phyloP scores from a whole-genome alignment of 257 asterid genomes.

The Misopates orontium region DNA sequence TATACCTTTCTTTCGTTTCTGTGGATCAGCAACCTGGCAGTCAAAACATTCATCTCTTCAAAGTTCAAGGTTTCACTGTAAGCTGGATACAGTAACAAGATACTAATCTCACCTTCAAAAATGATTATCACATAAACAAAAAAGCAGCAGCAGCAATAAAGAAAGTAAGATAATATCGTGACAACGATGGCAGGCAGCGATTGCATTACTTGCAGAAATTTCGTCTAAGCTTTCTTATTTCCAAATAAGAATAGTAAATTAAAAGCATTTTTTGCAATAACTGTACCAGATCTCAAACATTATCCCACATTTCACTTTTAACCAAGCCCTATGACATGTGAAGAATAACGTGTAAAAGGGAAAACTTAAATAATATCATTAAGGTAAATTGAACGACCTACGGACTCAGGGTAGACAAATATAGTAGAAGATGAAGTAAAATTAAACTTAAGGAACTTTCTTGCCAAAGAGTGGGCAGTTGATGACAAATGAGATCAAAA shows the following conservation, averaged over 20 bases:
- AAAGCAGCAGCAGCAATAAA: slow-evolving; percentile 17
- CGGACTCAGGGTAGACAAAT: neutral
- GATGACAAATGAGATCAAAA: neutral
- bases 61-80: slow-evolving; percentile 11
- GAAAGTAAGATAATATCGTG: neutral
- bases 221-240: slow-evolving; percentile 12
- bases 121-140: slow-evolving; percentile 10
- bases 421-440: slow-evolving; percentile 1
- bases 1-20: slow-evolving; percentile 92
- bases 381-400: neutral
- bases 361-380: slow-evolving; percentile 8
- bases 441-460: neutral
- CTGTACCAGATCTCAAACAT: neutral
- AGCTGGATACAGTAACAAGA: slow-evolving; percentile 16
- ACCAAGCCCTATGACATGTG: neutral
- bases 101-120: slow-evolving; percentile 13
- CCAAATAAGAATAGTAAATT: slow-evolving; percentile 12
- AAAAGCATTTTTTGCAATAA: slow-evolving; percentile 16
- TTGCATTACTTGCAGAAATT: slow-evolving; percentile 8
- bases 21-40: slow-evolving; percentile 93
- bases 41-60: slow-evolving; percentile 10
- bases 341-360: no score
- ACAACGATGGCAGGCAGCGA: neutral
- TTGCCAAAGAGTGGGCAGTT: neutral
- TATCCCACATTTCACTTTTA: slow-evolving; percentile 18